Conservation (phyloP, 371 early-diverging fungal genomes). For the Lichtheimia hyalospora region DNA sequence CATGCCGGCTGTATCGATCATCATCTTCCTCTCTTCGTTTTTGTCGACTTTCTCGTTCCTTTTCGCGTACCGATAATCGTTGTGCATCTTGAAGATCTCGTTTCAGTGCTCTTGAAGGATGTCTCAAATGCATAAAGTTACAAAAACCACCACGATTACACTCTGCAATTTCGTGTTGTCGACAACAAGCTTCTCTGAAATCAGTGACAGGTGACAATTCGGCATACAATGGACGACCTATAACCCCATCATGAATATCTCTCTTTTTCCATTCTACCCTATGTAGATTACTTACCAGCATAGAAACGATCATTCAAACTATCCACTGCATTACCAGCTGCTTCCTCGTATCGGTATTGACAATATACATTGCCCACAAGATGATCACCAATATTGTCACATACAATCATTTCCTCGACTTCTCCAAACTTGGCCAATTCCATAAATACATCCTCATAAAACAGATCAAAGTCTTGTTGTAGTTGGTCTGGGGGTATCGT, state of each 20-base stretch:
- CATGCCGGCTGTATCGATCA: not conserved
- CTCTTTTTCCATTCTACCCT: not conserved
- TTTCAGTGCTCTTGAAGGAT: slow-evolving; percentile 72
- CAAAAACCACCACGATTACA: slow-evolving; percentile 97
- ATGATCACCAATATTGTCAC: slow-evolving; percentile 98
- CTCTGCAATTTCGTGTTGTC: slow-evolving; percentile 92
- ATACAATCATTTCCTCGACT: slow-evolving; percentile 93
- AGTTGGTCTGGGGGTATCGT: slow-evolving; percentile 72
- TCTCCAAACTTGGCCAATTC: slow-evolving; percentile 97
- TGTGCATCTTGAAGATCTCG: slow-evolving; percentile 86
- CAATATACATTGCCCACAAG: slow-evolving; percentile 98
- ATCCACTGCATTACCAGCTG: slow-evolving; percentile 90
- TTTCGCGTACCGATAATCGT: slow-evolving; percentile 58
- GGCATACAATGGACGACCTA: slow-evolving; percentile 90
- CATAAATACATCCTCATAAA: slow-evolving; percentile 96
- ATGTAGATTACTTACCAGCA: slow-evolving; percentile 62
- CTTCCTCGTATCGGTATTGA: slow-evolving; percentile 87
- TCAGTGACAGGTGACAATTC: slow-evolving; percentile 97
- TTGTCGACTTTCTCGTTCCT: slow-evolving; percentile 31
- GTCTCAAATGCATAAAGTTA: slow-evolving; percentile 98
- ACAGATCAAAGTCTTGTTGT: slow-evolving; percentile 93
- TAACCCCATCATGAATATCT: not conserved
- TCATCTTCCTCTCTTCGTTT: not conserved
- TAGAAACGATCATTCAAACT: slow-evolving; percentile 93
- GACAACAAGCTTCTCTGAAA: slow-evolving; percentile 97